phyloP scores from a whole-genome alignment of 2,329 filamentous ascomycete species.

The Xylariales sp. region DNA sequence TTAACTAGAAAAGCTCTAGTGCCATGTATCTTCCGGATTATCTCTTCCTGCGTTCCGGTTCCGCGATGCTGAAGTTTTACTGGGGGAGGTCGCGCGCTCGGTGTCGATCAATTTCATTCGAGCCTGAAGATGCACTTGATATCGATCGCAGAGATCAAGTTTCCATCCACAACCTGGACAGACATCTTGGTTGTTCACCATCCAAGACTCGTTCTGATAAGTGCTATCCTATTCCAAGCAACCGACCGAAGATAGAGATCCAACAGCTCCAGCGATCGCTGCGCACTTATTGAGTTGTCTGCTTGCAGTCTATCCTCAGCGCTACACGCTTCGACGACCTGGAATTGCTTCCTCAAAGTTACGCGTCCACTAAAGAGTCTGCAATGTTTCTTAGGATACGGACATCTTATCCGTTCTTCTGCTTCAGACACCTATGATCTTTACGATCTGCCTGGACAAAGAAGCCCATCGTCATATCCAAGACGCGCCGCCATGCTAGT shows the following conservation, averaged over 20 bases:
- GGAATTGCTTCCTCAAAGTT: background rate
- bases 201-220: background rate
- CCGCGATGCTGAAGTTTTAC: too few relatives aligned
- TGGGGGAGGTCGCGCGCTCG: too few relatives aligned
- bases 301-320: background rate
- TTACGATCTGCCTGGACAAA: background rate
- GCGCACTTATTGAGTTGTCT: too few relatives aligned
- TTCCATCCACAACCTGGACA: background rate
- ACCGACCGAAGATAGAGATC: too few relatives aligned
- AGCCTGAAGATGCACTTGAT: too few relatives aligned
- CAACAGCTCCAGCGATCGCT: too few relatives aligned
- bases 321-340: background rate
- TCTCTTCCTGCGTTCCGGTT: background rate
- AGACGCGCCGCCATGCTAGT: slow-evolving; percentile 1
- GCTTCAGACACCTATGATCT: background rate
- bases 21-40: background rate
- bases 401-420: background rate
- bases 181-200: background rate
- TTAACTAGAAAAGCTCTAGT: background rate
- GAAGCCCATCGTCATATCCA: background rate
- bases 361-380: background rate
- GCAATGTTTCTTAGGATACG: background rate
- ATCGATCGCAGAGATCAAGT: too few relatives aligned
- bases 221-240: too few relatives aligned
- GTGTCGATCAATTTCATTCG: too few relatives aligned